phyloP scores from a whole-genome alignment of 352 stramenopile genomes.

The Pythium aristosporum region DNA sequence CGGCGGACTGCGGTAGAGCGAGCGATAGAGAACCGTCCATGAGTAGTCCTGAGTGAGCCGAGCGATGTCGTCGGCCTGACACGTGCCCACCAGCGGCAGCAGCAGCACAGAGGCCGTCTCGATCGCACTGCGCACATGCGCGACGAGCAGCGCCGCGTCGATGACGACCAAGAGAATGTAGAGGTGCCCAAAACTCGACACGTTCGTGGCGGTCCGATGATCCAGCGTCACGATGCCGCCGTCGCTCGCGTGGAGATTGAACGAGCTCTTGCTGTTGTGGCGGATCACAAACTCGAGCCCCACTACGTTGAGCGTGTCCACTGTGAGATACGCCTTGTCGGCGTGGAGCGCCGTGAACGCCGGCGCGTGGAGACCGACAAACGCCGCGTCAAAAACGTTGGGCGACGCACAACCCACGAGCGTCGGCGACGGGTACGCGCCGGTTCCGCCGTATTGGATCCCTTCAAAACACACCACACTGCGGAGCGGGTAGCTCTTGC shows the following conservation, averaged over 20 bases:
- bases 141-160: conserved; percentile 39
- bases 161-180: conserved; percentile 43
- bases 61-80: conserved; percentile 20
- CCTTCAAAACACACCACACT: conserved; percentile 45
- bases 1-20: conserved; percentile 43
- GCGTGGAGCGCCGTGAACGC: conserved; percentile 36
- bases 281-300: conserved; percentile 51
- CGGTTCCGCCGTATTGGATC: conserved; percentile 32
- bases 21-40: conserved; percentile 53
- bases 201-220: conserved; percentile 42
- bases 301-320: conserved; percentile 51
- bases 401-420: conserved; percentile 49
- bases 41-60: conserved; percentile 26
- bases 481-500: conserved; percentile 37
- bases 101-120: conserved; percentile 40
- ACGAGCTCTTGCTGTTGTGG: conserved; percentile 41
- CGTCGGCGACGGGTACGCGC: conserved; percentile 21
- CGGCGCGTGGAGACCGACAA: conserved; percentile 41
- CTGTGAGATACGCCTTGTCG: conserved; percentile 39
- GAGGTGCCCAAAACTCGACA: conserved; percentile 52
- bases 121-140: conserved; percentile 29
- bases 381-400: conserved; percentile 37
- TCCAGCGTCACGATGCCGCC: conserved; percentile 23
- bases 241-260: conserved; percentile 19
- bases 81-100: conserved; percentile 28